Conservation (phyloP, 1,284 basidiomycete genomes). For the Gymnopus androsaceus region DNA sequence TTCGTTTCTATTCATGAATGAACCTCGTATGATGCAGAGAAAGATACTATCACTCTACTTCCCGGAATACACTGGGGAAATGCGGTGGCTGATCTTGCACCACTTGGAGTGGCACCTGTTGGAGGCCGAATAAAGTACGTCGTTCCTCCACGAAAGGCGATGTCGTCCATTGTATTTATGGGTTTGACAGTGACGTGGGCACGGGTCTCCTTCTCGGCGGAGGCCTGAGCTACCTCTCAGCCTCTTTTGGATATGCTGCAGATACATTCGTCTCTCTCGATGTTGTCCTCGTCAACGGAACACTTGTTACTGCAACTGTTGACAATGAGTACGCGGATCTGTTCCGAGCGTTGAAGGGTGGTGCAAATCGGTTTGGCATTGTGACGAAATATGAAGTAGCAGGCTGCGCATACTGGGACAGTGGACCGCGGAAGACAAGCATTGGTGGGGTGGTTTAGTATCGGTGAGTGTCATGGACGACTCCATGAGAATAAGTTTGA, state of each 20-base stretch:
- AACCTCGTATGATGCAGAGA: conserved; percentile 33
- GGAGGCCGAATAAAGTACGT: conserved; percentile 38
- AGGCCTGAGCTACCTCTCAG: conserved; percentile 23
- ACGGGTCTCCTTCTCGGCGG: conserved; percentile 23
- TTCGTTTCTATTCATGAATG: conserved; percentile 37
- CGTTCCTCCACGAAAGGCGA: neutral
- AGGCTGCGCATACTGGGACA: conserved; percentile 36
- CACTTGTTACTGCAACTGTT: conserved; percentile 38
- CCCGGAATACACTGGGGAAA: conserved; percentile 42
- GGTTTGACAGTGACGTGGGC: conserved; percentile 16
- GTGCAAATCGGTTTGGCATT: conserved; percentile 43
- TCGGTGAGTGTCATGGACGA: conserved; percentile 29
- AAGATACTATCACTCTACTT: conserved; percentile 36
- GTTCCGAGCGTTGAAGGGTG: conserved; percentile 43
- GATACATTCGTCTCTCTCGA: conserved; percentile 20
- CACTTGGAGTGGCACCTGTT: conserved; percentile 36
- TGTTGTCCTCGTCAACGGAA: conserved; percentile 40
- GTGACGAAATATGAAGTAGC: conserved; percentile 41
- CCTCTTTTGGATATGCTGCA: conserved; percentile 17
- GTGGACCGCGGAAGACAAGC: conserved; percentile 32
- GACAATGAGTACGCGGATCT: conserved; percentile 40
- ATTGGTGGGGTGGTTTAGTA: conserved; percentile 39
- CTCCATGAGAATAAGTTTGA: neutral
- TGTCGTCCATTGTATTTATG: neutral
- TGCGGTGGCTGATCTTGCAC: conserved; percentile 32